Percentiles rank a stretch among this genome's conserved stretches.
phyloP scores from a whole-genome alignment of 1,139 yeast genomes.

The Sugiyamaella japonica region DNA sequence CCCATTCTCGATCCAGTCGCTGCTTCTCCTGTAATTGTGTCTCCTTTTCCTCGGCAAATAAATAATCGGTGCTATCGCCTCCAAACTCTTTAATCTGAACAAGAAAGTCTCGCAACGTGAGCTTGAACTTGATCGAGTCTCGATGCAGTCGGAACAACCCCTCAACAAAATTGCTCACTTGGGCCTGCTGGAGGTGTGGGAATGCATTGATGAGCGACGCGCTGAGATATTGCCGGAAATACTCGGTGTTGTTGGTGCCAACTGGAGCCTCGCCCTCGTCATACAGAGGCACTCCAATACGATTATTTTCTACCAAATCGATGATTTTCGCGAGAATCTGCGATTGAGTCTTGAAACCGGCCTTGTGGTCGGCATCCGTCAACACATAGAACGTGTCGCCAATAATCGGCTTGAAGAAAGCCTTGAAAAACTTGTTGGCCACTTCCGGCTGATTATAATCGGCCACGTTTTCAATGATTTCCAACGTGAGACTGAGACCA shows the following conservation, averaged over 20 bases:
- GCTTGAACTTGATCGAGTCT: slow-evolving; percentile 75
- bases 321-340: slow-evolving; percentile 81
- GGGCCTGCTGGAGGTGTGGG: slow-evolving; percentile 84
- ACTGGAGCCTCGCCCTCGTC: slow-evolving; percentile 63
- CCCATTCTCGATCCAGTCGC: slow-evolving; percentile 73
- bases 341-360: slow-evolving; percentile 89
- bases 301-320: slow-evolving; percentile 75
- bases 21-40: slow-evolving; percentile 68
- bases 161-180: slow-evolving; percentile 74
- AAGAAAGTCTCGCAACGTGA: slow-evolving; percentile 89
- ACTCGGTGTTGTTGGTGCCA: slow-evolving; percentile 80
- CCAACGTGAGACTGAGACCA: slow-evolving; percentile 79
- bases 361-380: slow-evolving; percentile 96
- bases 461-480: slow-evolving; percentile 80
- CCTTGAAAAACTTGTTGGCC: slow-evolving; percentile 83
- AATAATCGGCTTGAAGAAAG: slow-evolving; percentile 83
- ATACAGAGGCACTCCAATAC: slow-evolving; percentile 76
- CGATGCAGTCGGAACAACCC: slow-evolving; percentile 70
- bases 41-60: slow-evolving; percentile 93
- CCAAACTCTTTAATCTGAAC: slow-evolving; percentile 95
- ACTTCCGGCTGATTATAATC: slow-evolving; percentile 68
- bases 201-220: slow-evolving; percentile 82
- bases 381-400: slow-evolving; percentile 91
- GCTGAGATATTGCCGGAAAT: slow-evolving; percentile 77
- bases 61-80: slow-evolving; percentile 89